Evolutionary conservation across 106 monocot genomes (phyloP).

Genomic region (Phalaenopsis equestris): DNA sequence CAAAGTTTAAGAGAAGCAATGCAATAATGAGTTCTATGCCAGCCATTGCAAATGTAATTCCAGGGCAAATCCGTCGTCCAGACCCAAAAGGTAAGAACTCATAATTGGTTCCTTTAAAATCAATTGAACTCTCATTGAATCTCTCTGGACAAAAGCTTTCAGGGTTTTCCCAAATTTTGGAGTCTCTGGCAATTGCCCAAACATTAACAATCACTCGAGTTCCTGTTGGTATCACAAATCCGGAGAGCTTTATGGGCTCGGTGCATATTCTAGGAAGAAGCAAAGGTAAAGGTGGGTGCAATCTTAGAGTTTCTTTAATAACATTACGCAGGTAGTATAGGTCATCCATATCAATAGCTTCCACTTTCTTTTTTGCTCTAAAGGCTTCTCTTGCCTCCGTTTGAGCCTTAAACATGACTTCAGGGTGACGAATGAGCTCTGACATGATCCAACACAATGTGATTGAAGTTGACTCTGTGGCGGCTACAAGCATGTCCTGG

Average conservation of each 20-base stretch:
- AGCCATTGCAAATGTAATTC: constrained; percentile 25
- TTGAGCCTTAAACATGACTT: constrained; percentile 26
- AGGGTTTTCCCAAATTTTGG: constrained; percentile 22
- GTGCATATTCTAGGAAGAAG: constrained; percentile 23
- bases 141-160: constrained; percentile 18
- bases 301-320: constrained; percentile 33
- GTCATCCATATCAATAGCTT: constrained; percentile 25
- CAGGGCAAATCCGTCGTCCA: constrained; percentile 31
- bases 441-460: constrained; percentile 26
- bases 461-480: constrained; percentile 36
- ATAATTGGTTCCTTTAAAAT: constrained; percentile 32
- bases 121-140: constrained; percentile 10
- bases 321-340: constrained; percentile 18
- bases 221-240: constrained; percentile 20
- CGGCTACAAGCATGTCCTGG: constrained; percentile 34
- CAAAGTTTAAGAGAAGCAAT: constrained; percentile 23
- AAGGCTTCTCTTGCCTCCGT: constrained; percentile 7
- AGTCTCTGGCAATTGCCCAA: constrained; percentile 35
- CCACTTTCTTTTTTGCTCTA: background rate
- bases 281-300: constrained; percentile 37
- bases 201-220: constrained; percentile 26
- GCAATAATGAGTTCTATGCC: constrained; percentile 27
- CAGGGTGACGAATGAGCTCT: constrained; percentile 28
- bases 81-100: constrained; percentile 37
- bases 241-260: constrained; percentile 17